A percentile compares a stretch with the other conserved stretches of the same genome.
phyloP scores from a whole-genome alignment of 352 stramenopile genomes.

The Lagenidium sp. region DNA sequence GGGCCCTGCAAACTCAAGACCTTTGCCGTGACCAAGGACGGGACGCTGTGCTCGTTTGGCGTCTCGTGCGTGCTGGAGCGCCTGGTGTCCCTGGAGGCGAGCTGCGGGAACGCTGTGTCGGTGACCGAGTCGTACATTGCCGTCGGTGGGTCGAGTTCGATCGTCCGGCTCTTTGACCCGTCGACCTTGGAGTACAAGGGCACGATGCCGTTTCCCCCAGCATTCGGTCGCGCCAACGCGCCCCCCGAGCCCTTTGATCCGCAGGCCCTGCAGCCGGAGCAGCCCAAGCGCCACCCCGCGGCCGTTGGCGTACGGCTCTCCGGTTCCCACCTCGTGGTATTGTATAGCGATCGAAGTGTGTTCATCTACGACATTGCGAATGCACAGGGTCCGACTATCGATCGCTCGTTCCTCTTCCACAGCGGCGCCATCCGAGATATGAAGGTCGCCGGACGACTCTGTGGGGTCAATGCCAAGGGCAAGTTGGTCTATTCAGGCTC shows the following conservation, averaged over 20 bases:
- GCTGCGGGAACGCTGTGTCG: slow-evolving; percentile 50
- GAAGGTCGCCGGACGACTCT: slow-evolving; percentile 33
- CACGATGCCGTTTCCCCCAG: slow-evolving; percentile 70
- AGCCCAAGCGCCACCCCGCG: slow-evolving; percentile 45
- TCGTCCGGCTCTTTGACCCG: slow-evolving; percentile 69
- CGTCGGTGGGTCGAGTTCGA: slow-evolving; percentile 46
- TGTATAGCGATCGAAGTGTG: slow-evolving; percentile 77
- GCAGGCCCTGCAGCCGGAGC: slow-evolving; percentile 32
- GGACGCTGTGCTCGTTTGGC: slow-evolving; percentile 72
- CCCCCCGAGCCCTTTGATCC: background rate
- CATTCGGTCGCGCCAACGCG: slow-evolving; percentile 40
- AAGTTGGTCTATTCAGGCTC: slow-evolving; percentile 36
- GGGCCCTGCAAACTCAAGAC: slow-evolving; percentile 51
- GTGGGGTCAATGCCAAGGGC: slow-evolving; percentile 42
- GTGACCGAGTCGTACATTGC: slow-evolving; percentile 70
- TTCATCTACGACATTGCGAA: slow-evolving; percentile 71
- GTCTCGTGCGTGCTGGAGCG: slow-evolving; percentile 64
- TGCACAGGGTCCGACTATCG: slow-evolving; percentile 26
- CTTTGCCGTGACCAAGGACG: slow-evolving; percentile 59
- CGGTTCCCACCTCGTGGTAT: slow-evolving; percentile 41
- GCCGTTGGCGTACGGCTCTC: slow-evolving; percentile 49
- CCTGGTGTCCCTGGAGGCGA: slow-evolving; percentile 60
- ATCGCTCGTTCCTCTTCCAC: slow-evolving; percentile 80
- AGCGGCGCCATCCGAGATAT: slow-evolving; percentile 62
- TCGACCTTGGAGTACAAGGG: slow-evolving; percentile 59